Conservation (phyloP, 352 stramenopile genomes). For the Pythium scleroteichum region DNA sequence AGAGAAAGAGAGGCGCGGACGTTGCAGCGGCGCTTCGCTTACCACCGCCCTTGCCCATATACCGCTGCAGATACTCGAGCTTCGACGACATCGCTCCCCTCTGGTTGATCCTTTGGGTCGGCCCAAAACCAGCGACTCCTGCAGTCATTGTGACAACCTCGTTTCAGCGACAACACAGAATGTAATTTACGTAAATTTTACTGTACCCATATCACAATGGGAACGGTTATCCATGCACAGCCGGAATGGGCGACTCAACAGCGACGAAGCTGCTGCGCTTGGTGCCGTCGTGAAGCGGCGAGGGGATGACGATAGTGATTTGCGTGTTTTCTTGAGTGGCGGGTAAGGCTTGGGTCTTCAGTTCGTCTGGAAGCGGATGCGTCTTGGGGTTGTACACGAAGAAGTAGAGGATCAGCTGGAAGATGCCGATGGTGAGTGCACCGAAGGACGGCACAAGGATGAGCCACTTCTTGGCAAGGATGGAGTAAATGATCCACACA, state of each 20-base stretch:
- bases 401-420: constrained; percentile 41
- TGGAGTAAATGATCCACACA: constrained; percentile 51
- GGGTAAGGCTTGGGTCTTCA: background rate
- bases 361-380: constrained; percentile 23
- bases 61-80: constrained; percentile 80
- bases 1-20: constrained; percentile 4
- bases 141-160: background rate
- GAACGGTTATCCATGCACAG: background rate
- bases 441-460: constrained; percentile 18
- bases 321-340: background rate
- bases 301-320: background rate
- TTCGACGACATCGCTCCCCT: constrained; percentile 50
- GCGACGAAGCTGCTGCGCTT: background rate
- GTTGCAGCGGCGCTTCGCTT: background rate
- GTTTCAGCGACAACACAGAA: background rate
- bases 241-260: background rate
- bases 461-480: constrained; percentile 44
- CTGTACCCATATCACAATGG: constrained; percentile 5
- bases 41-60: constrained; percentile 52
- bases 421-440: constrained; percentile 16
- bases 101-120: too few relatives aligned
- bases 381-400: constrained; percentile 50
- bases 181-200: background rate
- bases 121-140: background rate
- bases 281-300: background rate